Conservation (phyloP, 2,329 filamentous ascomycete species). For the Cladophialophora immunda region DNA sequence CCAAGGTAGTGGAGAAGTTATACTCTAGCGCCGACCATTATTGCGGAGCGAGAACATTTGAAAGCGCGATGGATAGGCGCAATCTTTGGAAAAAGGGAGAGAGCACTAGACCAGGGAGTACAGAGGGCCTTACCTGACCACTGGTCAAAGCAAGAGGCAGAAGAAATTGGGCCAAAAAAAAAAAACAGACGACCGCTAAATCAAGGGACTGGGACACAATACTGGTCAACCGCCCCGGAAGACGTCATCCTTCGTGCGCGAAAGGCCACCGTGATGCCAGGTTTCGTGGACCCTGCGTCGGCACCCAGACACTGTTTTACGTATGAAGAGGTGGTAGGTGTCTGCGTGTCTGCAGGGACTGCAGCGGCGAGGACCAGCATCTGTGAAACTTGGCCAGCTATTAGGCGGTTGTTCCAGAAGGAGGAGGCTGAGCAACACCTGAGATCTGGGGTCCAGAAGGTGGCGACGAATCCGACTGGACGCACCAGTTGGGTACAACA, state of each 20-base stretch:
- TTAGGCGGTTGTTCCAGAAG: neutral
- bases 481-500: constrained; percentile 2
- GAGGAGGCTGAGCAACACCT: constrained; percentile 18
- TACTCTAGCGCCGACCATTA: neutral
- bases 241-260: neutral
- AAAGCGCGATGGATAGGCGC: neutral
- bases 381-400: constrained; percentile 2
- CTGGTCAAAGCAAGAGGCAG: neutral
- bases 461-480: constrained; percentile 23
- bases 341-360: constrained; percentile 1
- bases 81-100: neutral
- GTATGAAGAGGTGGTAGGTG: neutral
- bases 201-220: neutral
- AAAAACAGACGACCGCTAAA: too few species aligned
- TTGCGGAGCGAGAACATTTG: neutral
- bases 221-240: neutral
- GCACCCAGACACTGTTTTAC: neutral
- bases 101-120: neutral
- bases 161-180: neutral
- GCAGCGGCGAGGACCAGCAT: neutral
- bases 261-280: neutral
- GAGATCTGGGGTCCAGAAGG: constrained; percentile 4
- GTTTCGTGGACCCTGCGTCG: constrained; percentile 2
- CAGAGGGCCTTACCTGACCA: neutral
- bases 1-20: neutral